These are phyloP conservation scores for Iberis amara DNA, from an alignment of 441 rosid genomes.

Conservation along the genomic window DNA sequence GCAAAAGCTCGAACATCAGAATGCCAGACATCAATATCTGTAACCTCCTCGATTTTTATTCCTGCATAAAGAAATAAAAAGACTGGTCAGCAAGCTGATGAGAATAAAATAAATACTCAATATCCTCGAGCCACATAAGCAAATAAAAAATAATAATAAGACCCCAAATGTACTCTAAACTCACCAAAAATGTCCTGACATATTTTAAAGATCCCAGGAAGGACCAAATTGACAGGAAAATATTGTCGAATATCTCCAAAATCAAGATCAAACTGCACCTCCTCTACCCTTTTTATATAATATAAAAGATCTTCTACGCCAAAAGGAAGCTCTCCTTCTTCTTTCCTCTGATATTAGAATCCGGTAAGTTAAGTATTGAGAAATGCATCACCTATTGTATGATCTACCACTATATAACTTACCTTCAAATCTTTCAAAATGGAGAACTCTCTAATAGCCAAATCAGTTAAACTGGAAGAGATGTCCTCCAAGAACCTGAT, in stretches of 20 bases:
- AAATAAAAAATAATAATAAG: slow-evolving; percentile 14
- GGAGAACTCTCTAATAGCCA: slow-evolving; percentile 64
- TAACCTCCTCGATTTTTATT: slow-evolving; percentile 69
- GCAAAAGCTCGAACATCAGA: slow-evolving; percentile 65
- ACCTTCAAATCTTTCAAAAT: slow-evolving; percentile 83
- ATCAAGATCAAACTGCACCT: slow-evolving; percentile 76
- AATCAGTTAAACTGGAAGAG: slow-evolving; percentile 68
- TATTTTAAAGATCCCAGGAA: slow-evolving; percentile 81
- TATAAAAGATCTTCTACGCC: slow-evolving; percentile 81
- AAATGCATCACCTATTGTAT: slow-evolving; percentile 9
- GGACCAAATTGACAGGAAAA: slow-evolving; percentile 81
- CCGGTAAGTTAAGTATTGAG: slow-evolving; percentile 25
- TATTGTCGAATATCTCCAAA: slow-evolving; percentile 67
- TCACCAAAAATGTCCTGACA: slow-evolving; percentile 89
- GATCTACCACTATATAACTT: slow-evolving; percentile 22
- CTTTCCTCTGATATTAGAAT: slow-evolving; percentile 57
- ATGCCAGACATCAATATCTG: slow-evolving; percentile 70
- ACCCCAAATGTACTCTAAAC: slow-evolving; percentile 10
- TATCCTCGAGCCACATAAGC: slow-evolving; percentile 6
- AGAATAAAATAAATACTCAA: slow-evolving; percentile 1
- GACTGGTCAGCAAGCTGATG: slow-evolving; percentile 10
- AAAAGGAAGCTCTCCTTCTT: slow-evolving; percentile 83
- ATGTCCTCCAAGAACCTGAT: slow-evolving; percentile 82
- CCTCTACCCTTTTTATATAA: slow-evolving; percentile 74
- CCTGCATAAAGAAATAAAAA: slow-evolving; percentile 40